Evolutionary conservation across 2,329 filamentous ascomycete genomes (phyloP).

Genomic region (Fusarium robinianum): DNA sequence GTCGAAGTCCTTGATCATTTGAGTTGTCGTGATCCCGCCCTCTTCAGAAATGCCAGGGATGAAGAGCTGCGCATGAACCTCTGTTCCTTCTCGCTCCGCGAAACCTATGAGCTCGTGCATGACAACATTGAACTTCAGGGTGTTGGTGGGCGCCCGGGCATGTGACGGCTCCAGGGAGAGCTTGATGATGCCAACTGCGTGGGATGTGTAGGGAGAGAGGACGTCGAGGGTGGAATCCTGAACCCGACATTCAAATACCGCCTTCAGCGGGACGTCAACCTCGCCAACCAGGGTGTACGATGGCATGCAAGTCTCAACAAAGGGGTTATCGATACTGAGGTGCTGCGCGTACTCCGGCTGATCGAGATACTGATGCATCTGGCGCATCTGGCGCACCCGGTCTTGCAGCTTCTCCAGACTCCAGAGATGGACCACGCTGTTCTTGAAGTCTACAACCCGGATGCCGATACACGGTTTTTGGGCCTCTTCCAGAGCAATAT

Average conservation of each 20-base stretch:
- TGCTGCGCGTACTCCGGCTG: conserved; percentile 94
- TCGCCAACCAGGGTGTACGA: conserved; percentile 93
- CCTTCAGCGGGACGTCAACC: conserved; percentile 86
- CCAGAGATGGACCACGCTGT: conserved; percentile 87
- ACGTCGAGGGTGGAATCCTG: conserved; percentile 94
- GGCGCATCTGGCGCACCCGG: conserved; percentile 88
- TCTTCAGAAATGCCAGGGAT: conserved; percentile 88
- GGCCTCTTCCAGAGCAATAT: conserved; percentile 77
- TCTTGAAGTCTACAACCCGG: conserved; percentile 87
- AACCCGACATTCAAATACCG: conserved; percentile 91
- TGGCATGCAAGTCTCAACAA: conserved; percentile 87
- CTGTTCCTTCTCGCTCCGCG: conserved; percentile 90
- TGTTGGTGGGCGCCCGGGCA: conserved; percentile 87
- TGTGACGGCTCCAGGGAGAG: conserved; percentile 92
- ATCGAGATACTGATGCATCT: conserved; percentile 95
- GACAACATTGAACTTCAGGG: conserved; percentile 96
- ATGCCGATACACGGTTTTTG: conserved; percentile 90
- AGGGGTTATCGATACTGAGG: conserved; percentile 89
- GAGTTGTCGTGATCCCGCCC: conserved; percentile 90
- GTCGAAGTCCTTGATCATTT: conserved; percentile 92
- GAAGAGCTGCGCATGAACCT: conserved; percentile 96
- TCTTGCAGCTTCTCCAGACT: conserved; percentile 90
- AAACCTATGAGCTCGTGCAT: conserved; percentile 97
- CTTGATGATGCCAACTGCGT: conserved; percentile 87
- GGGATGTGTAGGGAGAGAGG: conserved; percentile 87